Evolutionary conservation across 1,139 yeast genomes (phyloP).

Genomic region (Taphrina flavorubra): DNA sequence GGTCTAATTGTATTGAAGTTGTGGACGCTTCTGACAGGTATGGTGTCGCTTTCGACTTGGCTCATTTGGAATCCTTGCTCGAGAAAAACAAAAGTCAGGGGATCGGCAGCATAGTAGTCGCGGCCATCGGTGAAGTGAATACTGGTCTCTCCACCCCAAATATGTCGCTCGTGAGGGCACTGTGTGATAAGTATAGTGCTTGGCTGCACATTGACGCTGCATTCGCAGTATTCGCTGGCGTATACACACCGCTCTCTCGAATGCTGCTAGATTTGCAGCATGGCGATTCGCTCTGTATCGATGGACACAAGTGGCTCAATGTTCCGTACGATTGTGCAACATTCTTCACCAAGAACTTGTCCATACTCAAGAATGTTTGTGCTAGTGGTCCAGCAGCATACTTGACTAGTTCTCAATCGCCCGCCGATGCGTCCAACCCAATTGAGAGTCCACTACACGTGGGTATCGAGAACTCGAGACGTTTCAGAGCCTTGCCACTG

Average conservation of each 20-base stretch:
- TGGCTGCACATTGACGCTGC: slow-evolving; percentile 31
- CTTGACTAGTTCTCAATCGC: slow-evolving; percentile 3
- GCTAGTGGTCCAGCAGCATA: slow-evolving; percentile 28
- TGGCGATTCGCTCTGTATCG: slow-evolving; percentile 26
- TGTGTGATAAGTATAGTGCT: slow-evolving; percentile 16
- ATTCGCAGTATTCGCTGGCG: slow-evolving; percentile 22
- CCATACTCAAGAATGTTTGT: slow-evolving; percentile 19
- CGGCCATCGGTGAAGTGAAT: slow-evolving; percentile 23
- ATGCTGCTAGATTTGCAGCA: neutral
- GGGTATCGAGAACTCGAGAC: slow-evolving; percentile 25
- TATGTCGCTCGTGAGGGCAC: neutral
- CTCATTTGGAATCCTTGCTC: neutral
- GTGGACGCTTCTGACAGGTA: slow-evolving; percentile 7
- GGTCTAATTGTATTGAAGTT: slow-evolving; percentile 6
- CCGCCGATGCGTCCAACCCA: neutral
- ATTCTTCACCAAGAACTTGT: slow-evolving; percentile 8
- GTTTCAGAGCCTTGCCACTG: slow-evolving; percentile 25
- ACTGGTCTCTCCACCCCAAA: slow-evolving; percentile 22
- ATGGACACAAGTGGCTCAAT: slow-evolving; percentile 30
- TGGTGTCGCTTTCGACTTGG: slow-evolving; percentile 15
- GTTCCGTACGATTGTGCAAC: slow-evolving; percentile 28
- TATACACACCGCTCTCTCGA: neutral
- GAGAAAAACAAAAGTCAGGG: neutral
- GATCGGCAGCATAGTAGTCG: slow-evolving; percentile 9
- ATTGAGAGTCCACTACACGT: slow-evolving; percentile 23